Conservation (phyloP, 495 filamentous ascomycete species). For the Acidiella bohemica region DNA sequence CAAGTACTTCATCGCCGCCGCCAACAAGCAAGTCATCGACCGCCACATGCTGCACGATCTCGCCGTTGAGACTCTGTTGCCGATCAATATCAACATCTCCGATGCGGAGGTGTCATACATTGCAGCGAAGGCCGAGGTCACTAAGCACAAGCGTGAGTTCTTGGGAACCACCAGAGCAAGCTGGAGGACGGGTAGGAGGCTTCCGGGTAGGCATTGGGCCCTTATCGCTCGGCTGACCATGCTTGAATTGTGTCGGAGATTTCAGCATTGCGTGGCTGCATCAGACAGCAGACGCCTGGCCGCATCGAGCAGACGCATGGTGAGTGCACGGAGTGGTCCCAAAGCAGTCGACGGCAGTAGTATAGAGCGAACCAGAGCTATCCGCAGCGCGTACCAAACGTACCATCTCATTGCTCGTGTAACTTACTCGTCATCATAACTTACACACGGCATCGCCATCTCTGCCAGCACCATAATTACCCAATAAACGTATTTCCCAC, state of each 20-base stretch:
- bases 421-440: too few relatives aligned
- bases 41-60: constrained; percentile 25
- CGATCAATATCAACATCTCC: constrained; percentile 19
- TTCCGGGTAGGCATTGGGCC: constrained; percentile 16
- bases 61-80: constrained; percentile 17
- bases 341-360: too few relatives aligned
- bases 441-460: too few relatives aligned
- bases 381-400: too few relatives aligned
- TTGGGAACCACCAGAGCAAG: constrained; percentile 17
- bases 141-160: constrained; percentile 11
- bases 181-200: constrained; percentile 21
- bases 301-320: too few relatives aligned
- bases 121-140: constrained; percentile 21
- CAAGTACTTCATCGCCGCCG: constrained; percentile 25
- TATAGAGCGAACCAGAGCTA: too few relatives aligned
- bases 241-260: too few relatives aligned
- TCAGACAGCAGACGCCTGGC: too few relatives aligned
- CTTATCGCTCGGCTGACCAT: too few relatives aligned
- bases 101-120: constrained; percentile 23
- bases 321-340: too few relatives aligned
- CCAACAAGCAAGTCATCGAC: constrained; percentile 28
- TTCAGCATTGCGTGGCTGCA: neutral
- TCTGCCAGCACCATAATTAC: too few relatives aligned
- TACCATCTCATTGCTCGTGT: too few relatives aligned
- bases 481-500: constrained; percentile 24